Evolutionary conservation across 805 yeast genomes (phyloP).

Genomic region (Blastobotrys peoriensis): DNA sequence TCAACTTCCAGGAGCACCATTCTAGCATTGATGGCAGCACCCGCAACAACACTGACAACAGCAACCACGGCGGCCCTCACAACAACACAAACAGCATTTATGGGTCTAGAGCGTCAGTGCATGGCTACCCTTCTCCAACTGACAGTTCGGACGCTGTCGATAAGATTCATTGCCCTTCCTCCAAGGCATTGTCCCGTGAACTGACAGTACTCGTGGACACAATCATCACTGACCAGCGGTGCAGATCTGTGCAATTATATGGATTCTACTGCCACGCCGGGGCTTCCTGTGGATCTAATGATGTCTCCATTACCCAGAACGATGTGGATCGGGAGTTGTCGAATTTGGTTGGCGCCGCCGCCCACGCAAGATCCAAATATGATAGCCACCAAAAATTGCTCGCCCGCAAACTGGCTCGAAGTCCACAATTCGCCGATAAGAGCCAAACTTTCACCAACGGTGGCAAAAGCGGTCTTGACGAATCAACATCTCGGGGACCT

Average conservation of each 20-base stretch:
- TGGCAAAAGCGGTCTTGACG: no score
- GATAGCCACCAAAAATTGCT: constrained; percentile 31
- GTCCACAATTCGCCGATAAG: no score
- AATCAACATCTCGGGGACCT: no score
- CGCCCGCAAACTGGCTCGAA: constrained; percentile 56
- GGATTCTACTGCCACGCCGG: constrained; percentile 80
- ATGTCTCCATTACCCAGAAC: constrained; percentile 40
- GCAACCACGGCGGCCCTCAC: no score
- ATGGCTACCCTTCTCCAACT: neutral
- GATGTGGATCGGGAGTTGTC: constrained; percentile 48
- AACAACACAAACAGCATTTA: no score
- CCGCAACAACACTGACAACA: no score
- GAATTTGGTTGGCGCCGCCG: constrained; percentile 49
- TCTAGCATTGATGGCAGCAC: constrained; percentile 32
- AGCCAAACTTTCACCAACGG: no score
- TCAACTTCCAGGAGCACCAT: neutral
- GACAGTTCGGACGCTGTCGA: neutral
- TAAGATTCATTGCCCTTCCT: neutral
- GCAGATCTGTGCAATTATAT: constrained; percentile 29
- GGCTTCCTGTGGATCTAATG: constrained; percentile 51
- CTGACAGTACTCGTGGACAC: neutral
- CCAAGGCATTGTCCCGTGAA: constrained; percentile 2
- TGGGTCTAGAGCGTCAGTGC: no score
- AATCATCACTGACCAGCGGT: neutral
- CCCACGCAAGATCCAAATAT: constrained; percentile 28